Conservation (phyloP, 306 rosid species). For the Benincasa hispida region DNA sequence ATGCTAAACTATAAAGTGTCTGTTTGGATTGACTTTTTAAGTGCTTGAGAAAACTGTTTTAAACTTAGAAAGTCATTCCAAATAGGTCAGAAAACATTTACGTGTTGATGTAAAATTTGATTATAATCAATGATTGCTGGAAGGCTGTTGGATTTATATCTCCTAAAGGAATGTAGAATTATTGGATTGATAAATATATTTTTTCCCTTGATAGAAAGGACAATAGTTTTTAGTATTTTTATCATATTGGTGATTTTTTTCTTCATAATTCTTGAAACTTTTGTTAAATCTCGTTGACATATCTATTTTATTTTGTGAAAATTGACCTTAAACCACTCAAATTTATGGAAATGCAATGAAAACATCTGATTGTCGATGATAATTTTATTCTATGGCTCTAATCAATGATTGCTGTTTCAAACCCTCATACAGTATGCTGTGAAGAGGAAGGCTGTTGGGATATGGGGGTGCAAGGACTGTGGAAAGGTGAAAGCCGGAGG, state of each 20-base stretch:
- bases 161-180: background rate
- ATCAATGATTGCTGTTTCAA: background rate
- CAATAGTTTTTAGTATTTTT: background rate
- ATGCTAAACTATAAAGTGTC: background rate
- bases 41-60: too few relatives aligned
- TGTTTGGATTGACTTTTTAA: too few relatives aligned
- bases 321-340: background rate
- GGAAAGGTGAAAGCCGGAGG: constrained; percentile 85
- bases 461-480: constrained; percentile 86
- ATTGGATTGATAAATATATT: background rate
- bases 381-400: background rate
- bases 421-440: constrained; percentile 40
- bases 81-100: background rate
- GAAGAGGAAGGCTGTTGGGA: constrained; percentile 71
- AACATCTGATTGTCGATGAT: background rate
- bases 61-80: too few relatives aligned
- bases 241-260: background rate
- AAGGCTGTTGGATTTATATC: too few relatives aligned
- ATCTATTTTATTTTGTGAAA: background rate
- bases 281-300: background rate
- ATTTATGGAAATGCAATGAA: background rate
- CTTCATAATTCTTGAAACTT: background rate
- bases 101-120: background rate
- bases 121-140: background rate
- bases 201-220: background rate